phyloP scores from a whole-genome alignment of 495 filamentous ascomycete genomes.

The Podospora tetraspora region DNA sequence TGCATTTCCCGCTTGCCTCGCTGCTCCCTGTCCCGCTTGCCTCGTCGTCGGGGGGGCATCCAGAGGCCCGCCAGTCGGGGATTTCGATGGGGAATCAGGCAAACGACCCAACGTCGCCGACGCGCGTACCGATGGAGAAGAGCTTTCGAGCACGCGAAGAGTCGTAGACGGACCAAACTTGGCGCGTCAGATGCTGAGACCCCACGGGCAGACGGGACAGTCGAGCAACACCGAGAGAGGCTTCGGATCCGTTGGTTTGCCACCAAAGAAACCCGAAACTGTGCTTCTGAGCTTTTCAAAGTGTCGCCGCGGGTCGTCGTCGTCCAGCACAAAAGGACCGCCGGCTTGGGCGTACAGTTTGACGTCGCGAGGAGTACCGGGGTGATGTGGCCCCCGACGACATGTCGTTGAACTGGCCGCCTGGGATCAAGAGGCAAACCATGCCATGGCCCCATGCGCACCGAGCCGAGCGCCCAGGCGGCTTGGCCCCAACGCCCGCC shows the following conservation, averaged over 20 bases:
- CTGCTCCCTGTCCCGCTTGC: conserved; percentile 7
- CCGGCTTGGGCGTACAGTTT: neutral
- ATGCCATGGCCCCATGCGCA: neutral
- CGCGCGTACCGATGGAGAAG: conserved; percentile 4
- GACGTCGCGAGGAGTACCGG: neutral
- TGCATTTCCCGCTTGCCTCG: conserved; percentile 16
- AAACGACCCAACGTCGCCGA: conserved; percentile 7
- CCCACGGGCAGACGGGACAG: neutral
- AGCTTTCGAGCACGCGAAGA: neutral
- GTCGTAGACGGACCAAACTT: neutral
- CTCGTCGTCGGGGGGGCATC: neutral
- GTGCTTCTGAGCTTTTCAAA: neutral
- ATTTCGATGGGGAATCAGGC: conserved; percentile 7
- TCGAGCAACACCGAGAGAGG: neutral
- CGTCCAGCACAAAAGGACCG: neutral
- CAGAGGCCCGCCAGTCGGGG: neutral
- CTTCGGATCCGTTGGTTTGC: neutral
- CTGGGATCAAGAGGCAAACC: neutral
- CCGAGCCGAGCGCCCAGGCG: neutral
- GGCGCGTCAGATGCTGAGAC: neutral
- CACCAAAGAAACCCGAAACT: neutral
- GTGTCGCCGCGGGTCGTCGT: neutral
- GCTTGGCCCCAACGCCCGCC: neutral
- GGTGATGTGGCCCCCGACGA: neutral
- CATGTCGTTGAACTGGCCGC: neutral